Evolutionary conservation across 768 basidiomycete species (phyloP).

Genomic region (Calocybe cyanea): DNA sequence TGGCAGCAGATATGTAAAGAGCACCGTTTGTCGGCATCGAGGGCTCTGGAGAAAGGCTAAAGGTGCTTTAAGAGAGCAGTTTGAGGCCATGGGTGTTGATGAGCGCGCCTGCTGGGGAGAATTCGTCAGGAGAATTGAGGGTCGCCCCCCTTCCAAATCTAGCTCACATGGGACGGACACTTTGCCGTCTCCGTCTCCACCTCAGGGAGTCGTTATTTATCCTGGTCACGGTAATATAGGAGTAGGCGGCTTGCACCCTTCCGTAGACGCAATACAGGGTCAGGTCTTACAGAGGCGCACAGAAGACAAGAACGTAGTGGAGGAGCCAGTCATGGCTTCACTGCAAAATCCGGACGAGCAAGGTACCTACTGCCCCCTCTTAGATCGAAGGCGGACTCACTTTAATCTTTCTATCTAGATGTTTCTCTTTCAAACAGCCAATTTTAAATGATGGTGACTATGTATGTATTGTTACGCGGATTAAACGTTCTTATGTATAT

Average conservation of each 20-base stretch:
- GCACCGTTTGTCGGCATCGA: constrained; percentile 70
- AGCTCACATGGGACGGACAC: constrained; percentile 1
- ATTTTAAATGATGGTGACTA: too few relatives aligned
- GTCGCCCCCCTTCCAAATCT: constrained; percentile 33
- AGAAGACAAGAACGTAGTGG: neutral
- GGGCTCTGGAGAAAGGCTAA: constrained; percentile 62
- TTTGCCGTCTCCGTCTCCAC: neutral
- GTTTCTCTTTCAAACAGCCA: too few relatives aligned
- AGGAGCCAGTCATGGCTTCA: constrained; percentile 26
- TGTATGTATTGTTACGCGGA: too few relatives aligned
- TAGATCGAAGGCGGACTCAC: too few relatives aligned
- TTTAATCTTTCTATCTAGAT: too few relatives aligned
- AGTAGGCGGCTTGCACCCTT: constrained; percentile 13
- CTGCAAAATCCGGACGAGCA: constrained; percentile 24
- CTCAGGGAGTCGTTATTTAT: neutral
- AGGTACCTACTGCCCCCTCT: too few relatives aligned
- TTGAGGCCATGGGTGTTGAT: constrained; percentile 49
- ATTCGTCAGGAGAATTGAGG: constrained; percentile 61
- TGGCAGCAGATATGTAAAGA: constrained; percentile 68
- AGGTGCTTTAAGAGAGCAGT: constrained; percentile 41
- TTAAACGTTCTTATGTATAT: too few relatives aligned
- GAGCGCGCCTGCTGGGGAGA: constrained; percentile 67
- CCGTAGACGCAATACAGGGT: constrained; percentile 5
- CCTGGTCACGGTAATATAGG: constrained; percentile 7
- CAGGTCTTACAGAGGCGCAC: constrained; percentile 6